Base-by-base conservation (phyloP, 75 land plant species). In the Larix kaempferi region DNA sequence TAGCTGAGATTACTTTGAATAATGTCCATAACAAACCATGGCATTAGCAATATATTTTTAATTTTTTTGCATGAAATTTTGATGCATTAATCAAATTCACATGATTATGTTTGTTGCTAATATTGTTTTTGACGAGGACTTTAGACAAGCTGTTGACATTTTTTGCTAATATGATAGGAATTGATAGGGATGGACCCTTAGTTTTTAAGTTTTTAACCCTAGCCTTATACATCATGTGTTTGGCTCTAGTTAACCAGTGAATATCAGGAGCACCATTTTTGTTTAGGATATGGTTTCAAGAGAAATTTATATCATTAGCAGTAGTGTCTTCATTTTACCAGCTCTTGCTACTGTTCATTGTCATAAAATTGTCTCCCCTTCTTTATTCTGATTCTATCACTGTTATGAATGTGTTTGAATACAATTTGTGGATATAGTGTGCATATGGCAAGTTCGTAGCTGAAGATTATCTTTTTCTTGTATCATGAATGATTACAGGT, bases 401-500 rank as follows among this genome's bases (percentile, higher is more conserved):
- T 41, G 33, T 41, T 41, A 3, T 41, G n/a, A n/a, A 67, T 37
- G 21, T 67, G 8, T 67, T 39, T 37, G 19, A 16, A 37, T 69
- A 69, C 52, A 41, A 22, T 39, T 41, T n/a, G 72, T 69, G 21
- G 72, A 39, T 41, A 67, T n/a, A 39, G 72, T 39, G 72, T 21
- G 3, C 41, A 11, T 39, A 16, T 41, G 33, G 52, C 52, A 39
- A 41, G 25, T 69, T 41, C 72, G 39, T 69, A 41, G n/a, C 23
- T 69, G 10, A 10, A 21, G 37, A 19, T 8, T 69, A 19, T 7
- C 22, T 8, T 21, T 69, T 41, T 41, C 72, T 6, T 69, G n/a
- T n/a, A n/a, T 41, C 13, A 21, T 10, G 33, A 69, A 4, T 77
- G 25, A 52, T 15, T 62, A 57, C 84, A 96, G 99, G 81, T 96